Evolutionary conservation across 1,139 yeast species (phyloP).

Genomic region (Magnusiomyces sp.): DNA sequence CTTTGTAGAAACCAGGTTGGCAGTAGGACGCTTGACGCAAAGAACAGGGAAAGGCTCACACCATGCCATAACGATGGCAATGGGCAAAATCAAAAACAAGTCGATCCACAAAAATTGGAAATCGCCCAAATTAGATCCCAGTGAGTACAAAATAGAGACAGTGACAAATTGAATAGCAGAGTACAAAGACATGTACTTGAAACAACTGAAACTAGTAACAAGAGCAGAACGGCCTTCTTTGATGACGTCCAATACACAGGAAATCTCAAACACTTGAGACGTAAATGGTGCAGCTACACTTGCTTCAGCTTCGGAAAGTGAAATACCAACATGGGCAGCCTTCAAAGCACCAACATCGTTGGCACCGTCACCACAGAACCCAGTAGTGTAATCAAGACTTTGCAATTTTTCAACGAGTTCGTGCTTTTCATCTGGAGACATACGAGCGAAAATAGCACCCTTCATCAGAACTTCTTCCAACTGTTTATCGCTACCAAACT

Average conservation of each 20-base stretch:
- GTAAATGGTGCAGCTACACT: constrained; percentile 99
- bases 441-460: constrained; percentile 80
- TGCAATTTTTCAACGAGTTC: constrained; percentile 87
- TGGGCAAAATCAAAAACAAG: constrained; percentile 77
- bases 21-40: constrained; percentile 76
- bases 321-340: constrained; percentile 95
- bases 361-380: constrained; percentile 91
- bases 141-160: constrained; percentile 72
- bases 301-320: constrained; percentile 95
- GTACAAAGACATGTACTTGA: constrained; percentile 94
- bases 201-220: constrained; percentile 92
- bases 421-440: constrained; percentile 98
- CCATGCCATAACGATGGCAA: constrained; percentile 97
- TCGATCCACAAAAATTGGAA: constrained; percentile 94
- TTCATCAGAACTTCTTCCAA: constrained; percentile 57
- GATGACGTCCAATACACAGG: constrained; percentile 86
- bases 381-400: constrained; percentile 79
- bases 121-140: constrained; percentile 94
- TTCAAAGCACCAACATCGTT: constrained; percentile 96
- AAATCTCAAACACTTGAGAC: constrained; percentile 76
- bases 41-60: constrained; percentile 64
- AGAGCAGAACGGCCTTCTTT: constrained; percentile 91
- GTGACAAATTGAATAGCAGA: constrained; percentile 93
- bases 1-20: constrained; percentile 84
- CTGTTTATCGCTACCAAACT: constrained; percentile 30